These are phyloP conservation scores for Chalciporus pseudorubinellus DNA, from an alignment of 768 basidiomycete species.

Conservation along the genomic window DNA sequence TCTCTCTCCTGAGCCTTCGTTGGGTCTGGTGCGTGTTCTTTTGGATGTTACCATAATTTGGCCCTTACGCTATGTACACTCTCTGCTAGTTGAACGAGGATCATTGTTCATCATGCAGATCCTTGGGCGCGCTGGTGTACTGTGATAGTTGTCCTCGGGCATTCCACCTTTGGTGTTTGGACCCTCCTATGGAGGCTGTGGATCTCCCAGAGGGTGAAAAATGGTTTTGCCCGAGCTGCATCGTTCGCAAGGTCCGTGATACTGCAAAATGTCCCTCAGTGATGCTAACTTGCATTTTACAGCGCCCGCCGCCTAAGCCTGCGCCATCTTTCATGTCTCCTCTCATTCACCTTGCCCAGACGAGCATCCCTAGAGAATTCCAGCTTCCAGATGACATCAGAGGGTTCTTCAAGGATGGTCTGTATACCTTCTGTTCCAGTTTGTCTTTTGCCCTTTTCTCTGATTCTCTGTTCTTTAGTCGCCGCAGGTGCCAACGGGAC, in stretches of 20 bases:
- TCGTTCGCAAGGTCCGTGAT: constrained; percentile 57
- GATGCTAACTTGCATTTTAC: constrained; percentile 12
- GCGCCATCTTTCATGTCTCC: constrained; percentile 68
- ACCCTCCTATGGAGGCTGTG: constrained; percentile 88
- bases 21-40: constrained; percentile 36
- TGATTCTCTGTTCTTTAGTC: constrained; percentile 50
- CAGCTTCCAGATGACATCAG: constrained; percentile 84
- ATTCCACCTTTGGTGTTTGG: constrained; percentile 95
- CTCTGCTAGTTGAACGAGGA: constrained; percentile 62
- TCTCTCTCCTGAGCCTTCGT: constrained; percentile 35
- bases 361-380: constrained; percentile 74
- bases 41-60: constrained; percentile 3
- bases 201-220: constrained; percentile 79
- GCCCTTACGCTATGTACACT: constrained; percentile 17
- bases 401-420: constrained; percentile 84
- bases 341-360: constrained; percentile 68
- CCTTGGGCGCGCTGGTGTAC: constrained; percentile 82
- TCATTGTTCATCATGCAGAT: constrained; percentile 83
- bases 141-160: constrained; percentile 97
- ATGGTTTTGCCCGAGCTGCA: constrained; percentile 80
- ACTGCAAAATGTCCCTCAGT: not conserved
- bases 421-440: constrained; percentile 26
- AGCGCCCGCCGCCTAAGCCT: constrained; percentile 67
- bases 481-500: constrained; percentile 73
- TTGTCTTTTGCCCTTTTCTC: constrained; percentile 6